A percentile compares a stretch with the other conserved stretches of the same genome.
Evolutionary conservation across 306 rosid genomes (phyloP).

Genomic region (Trifolium fragiferum): DNA sequence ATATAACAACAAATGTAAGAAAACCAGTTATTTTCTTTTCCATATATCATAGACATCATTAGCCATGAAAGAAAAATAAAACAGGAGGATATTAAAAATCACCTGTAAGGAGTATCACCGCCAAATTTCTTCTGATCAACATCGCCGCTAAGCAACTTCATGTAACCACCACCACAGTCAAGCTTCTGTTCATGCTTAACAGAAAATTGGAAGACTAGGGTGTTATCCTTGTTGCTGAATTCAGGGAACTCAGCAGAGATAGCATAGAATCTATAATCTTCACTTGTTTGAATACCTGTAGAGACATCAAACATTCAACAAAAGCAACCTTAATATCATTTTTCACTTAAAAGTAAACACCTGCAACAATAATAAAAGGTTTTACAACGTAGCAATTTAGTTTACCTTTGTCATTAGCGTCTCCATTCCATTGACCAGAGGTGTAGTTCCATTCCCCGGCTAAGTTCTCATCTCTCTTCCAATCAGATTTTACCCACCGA

Average conservation of each 20-base stretch:
- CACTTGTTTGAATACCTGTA: constrained; percentile 96
- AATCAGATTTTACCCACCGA: constrained; percentile 92
- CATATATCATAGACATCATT: background rate
- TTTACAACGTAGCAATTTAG: constrained; percentile 13
- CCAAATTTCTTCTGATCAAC: constrained; percentile 98
- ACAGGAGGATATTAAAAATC: constrained; percentile 22
- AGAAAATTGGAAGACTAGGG: constrained; percentile 88
- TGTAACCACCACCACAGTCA: constrained; percentile 99
- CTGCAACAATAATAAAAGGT: background rate
- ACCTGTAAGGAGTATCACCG: constrained; percentile 98
- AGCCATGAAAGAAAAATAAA: background rate
- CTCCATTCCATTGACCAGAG: constrained; percentile 94
- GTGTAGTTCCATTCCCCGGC: constrained; percentile 99
- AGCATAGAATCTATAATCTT: constrained; percentile 93
- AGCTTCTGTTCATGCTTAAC: constrained; percentile 99
- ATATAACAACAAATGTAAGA: constrained; percentile 18
- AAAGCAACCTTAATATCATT: background rate
- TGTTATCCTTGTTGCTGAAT: constrained; percentile 90
- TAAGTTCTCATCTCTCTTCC: constrained; percentile 85
- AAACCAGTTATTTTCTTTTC: constrained; percentile 36
- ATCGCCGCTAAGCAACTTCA: constrained; percentile 87
- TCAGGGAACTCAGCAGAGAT: constrained; percentile 96
- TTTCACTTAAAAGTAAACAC: constrained; percentile 14
- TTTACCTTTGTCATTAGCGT: constrained; percentile 81
- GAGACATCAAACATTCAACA: constrained; percentile 40